These are phyloP conservation scores for Aspergillus ochraceoroseus DNA, from an alignment of 2,329 filamentous ascomycete species.

Conservation along the genomic window DNA sequence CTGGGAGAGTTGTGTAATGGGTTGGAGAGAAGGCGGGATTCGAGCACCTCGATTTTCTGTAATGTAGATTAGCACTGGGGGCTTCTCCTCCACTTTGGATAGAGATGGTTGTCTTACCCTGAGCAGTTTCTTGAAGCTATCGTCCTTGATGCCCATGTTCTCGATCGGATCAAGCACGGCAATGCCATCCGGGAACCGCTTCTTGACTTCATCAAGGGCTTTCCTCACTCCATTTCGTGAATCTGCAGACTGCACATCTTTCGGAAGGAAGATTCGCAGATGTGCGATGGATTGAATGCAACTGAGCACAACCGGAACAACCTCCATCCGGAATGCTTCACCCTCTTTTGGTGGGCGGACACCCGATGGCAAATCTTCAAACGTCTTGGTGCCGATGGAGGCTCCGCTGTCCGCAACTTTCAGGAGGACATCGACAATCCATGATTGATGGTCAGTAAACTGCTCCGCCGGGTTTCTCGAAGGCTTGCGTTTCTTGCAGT, in stretches of 20 bases:
- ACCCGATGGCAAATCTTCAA: conserved; percentile 60
- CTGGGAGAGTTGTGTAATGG: conserved; percentile 86
- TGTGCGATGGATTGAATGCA: conserved; percentile 82
- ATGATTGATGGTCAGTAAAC: conserved; percentile 67
- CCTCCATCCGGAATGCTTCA: conserved; percentile 67
- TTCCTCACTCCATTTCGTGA: conserved; percentile 65
- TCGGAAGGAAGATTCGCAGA: conserved; percentile 75
- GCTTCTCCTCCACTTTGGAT: neutral
- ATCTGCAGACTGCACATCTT: conserved; percentile 64
- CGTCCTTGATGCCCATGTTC: conserved; percentile 91
- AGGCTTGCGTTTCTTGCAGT: conserved; percentile 61
- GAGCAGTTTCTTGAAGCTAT: conserved; percentile 86
- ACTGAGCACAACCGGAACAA: conserved; percentile 78
- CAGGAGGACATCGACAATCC: conserved; percentile 77
- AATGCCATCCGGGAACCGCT: conserved; percentile 86
- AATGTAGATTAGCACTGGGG: conserved; percentile 18
- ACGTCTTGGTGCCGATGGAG: conserved; percentile 53
- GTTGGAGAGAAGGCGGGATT: conserved; percentile 82
- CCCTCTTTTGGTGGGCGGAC: conserved; percentile 57
- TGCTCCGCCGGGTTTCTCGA: conserved; percentile 64
- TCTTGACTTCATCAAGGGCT: conserved; percentile 69
- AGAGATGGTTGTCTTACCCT: conserved; percentile 50
- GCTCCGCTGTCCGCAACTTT: conserved; percentile 53
- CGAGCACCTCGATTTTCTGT: conserved; percentile 92
- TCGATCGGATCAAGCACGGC: conserved; percentile 88